Evolutionary conservation across 148 eudicot genomes (phyloP), one percentile per base, ranked within the genome.

Genomic region (Rhododendron mucronatum): DNA sequence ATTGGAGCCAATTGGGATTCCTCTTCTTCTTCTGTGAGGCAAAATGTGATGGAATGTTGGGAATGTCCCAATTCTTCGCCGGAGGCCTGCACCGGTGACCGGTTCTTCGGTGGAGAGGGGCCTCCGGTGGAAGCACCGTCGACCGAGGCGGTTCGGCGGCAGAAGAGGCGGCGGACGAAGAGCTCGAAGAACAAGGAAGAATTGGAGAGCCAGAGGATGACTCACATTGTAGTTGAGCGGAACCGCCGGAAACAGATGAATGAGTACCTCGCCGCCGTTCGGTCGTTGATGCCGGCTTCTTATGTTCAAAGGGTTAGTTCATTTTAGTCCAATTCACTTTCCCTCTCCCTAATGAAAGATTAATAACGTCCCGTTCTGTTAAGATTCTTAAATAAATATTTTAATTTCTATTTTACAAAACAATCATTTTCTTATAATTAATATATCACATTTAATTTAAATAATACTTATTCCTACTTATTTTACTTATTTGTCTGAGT

Each of bases 241-340:
- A 96, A 96, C 80, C 91, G 99, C 3, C 88, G 99, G 13, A 96
- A 92, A 67, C 96, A 94, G 83, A 96, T 96, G 99, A 96, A 96
- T 84, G 96, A 96, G 41, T 95, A 96, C 30, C 96, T 96, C 75
- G 90, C 96, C 74, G 87, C 90, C 37, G 89, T 95, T 80, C 92
- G 98, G 8, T 91, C 99, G 7, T 78, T 96, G 81, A 95, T 96
- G 99, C 99, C 98, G 16, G 59, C 94, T 86, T 91, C 96, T 23
- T 94, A 94, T 90, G 94, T 86, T 83, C 96, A 92, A 91, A 91
- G 95, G 93, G 99, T 96, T 85, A 81, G 86, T n/a, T 18, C 57
- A 47, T 41, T 18, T 21, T 14, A 26, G 33, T 11, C 1, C 73
- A 53, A 53, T 53, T 20, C 16, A 14, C 57, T 53, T 53, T 53